These are phyloP conservation scores for Digitaria exilis DNA, from an alignment of 202 grass and related monocot genomes.

Conservation along the genomic window DNA sequence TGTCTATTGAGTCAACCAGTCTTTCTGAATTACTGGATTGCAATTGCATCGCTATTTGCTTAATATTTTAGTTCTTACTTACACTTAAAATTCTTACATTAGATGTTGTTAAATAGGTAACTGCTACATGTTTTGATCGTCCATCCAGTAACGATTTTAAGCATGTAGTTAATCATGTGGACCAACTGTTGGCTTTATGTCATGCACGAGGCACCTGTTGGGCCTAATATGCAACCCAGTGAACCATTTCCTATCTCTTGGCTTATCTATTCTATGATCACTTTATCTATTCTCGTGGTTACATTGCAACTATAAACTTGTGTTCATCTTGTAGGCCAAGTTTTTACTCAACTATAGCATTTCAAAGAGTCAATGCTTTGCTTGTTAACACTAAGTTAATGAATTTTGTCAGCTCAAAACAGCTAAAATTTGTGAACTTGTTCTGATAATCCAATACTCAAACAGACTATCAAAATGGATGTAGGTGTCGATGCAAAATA, in stretches of 20 bases:
- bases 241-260: background rate
- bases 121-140: background rate
- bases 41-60: conserved; percentile 5
- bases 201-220: background rate
- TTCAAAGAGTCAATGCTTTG: background rate
- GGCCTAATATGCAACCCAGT: background rate
- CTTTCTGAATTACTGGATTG: conserved; percentile 22
- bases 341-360: conserved; percentile 8
- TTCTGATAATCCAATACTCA: background rate
- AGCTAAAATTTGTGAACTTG: conserved; percentile 7
- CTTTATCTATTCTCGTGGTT: background rate
- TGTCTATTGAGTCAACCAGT: conserved; percentile 31
- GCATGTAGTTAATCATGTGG: background rate
- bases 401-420: background rate
- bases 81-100: background rate
- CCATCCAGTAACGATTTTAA: background rate
- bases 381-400: background rate
- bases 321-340: background rate
- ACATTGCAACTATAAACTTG: background rate
- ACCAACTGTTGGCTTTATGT: background rate
- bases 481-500: background rate
- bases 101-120: background rate
- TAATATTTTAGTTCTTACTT: conserved; percentile 10
- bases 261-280: too few relatives aligned
- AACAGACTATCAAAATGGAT: conserved; percentile 6